phyloP scores from a whole-genome alignment of 768 basidiomycete genomes.

The Trametes elegans region DNA sequence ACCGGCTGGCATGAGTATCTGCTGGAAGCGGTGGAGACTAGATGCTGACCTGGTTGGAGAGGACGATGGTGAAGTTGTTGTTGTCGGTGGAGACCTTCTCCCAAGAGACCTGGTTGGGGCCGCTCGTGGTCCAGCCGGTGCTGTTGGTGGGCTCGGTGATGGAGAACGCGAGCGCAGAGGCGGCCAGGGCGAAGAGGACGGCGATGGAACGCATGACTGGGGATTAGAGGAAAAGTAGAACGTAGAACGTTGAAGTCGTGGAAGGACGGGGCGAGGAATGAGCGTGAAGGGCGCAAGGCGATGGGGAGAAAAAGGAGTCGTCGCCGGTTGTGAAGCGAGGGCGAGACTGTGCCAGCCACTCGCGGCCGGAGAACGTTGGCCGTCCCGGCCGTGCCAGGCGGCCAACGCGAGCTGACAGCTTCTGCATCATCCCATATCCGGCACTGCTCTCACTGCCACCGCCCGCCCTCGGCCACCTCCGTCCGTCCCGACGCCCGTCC shows the following conservation, averaged over 20 bases:
- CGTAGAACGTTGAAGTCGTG: too few relatives aligned
- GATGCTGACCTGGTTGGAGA: constrained; percentile 65
- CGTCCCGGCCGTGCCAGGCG: constrained; percentile 5
- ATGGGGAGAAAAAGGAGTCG: constrained; percentile 2
- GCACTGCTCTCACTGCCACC: not conserved
- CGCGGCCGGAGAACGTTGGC: constrained; percentile 9
- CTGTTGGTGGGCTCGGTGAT: constrained; percentile 50
- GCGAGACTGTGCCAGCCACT: constrained; percentile 5
- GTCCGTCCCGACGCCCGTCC: not conserved
- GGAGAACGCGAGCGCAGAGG: constrained; percentile 60
- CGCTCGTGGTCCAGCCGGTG: constrained; percentile 56
- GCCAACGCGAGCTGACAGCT: not conserved
- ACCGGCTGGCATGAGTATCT: too few relatives aligned
- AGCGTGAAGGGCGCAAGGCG: constrained; percentile 10
- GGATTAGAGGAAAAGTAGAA: too few relatives aligned
- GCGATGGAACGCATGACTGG: constrained; percentile 42
- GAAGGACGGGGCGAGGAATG: constrained; percentile 7
- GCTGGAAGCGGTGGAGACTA: too few relatives aligned
- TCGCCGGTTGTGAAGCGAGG: not conserved
- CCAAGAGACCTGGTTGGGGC: constrained; percentile 60
- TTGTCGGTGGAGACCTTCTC: constrained; percentile 62
- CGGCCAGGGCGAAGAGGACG: constrained; percentile 45
- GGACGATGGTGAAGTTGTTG: constrained; percentile 62
- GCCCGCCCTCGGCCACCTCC: not conserved
- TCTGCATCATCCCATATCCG: constrained; percentile 6